Evolutionary conservation across 139 green algal genomes (phyloP).

Genomic region (Tetraselmis striata): DNA sequence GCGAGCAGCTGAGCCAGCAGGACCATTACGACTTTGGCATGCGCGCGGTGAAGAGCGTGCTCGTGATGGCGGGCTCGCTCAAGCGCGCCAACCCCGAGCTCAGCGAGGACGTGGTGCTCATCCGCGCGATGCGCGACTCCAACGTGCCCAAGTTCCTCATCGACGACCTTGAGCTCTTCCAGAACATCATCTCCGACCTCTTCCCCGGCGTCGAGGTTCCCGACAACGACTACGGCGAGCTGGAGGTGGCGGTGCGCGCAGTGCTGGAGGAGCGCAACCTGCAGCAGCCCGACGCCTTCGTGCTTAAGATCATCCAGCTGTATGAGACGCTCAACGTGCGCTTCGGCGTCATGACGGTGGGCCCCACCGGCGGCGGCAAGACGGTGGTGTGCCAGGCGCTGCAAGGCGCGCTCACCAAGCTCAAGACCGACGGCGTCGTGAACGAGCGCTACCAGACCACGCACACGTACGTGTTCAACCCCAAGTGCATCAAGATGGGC

Average conservation of each 20-base stretch:
- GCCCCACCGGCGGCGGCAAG: conserved; percentile 70
- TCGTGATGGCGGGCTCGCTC: conserved; percentile 40
- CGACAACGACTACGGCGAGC: conserved; percentile 56
- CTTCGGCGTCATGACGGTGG: conserved; percentile 80
- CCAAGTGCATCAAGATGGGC: conserved; percentile 84
- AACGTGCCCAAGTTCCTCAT: conserved; percentile 85
- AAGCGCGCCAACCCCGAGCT: conserved; percentile 65
- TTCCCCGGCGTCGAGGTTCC: conserved; percentile 70
- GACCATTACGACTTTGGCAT: conserved; percentile 63
- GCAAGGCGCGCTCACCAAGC: not conserved
- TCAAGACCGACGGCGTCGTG: not conserved
- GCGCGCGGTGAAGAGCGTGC: conserved; percentile 49
- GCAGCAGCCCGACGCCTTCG: conserved; percentile 32
- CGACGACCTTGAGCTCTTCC: conserved; percentile 74
- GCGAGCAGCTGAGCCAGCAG: conserved; percentile 44
- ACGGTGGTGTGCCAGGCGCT: conserved; percentile 13
- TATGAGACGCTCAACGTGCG: conserved; percentile 80
- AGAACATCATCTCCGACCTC: conserved; percentile 76
- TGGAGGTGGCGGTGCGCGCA: conserved; percentile 48
- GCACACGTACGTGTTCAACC: conserved; percentile 47
- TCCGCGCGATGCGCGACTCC: conserved; percentile 71
- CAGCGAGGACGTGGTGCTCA: conserved; percentile 61
- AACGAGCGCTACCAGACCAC: not conserved
- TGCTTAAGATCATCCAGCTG: conserved; percentile 58
- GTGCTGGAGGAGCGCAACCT: conserved; percentile 40